Conservation (phyloP, 2,329 filamentous ascomycete genomes). For the Myrmaecium sp. region DNA sequence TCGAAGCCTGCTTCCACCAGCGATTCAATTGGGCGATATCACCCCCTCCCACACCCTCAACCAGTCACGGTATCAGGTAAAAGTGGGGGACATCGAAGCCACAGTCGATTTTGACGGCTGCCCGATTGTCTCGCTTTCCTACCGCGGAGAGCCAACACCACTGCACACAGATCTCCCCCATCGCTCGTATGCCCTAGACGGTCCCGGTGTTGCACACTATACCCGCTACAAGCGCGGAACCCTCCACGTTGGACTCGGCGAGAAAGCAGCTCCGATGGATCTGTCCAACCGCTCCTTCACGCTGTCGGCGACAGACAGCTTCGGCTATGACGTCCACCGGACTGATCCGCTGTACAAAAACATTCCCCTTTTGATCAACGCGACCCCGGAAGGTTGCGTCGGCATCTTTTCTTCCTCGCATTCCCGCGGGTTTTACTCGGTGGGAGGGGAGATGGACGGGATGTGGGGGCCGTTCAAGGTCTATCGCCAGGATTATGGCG, state of each 20-base stretch:
- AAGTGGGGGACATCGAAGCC: conserved; percentile 33
- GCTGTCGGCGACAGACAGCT: conserved; percentile 53
- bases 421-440: conserved; percentile 43
- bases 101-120: conserved; percentile 41
- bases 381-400: conserved; percentile 44
- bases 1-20: conserved; percentile 38
- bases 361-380: conserved; percentile 55
- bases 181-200: conserved; percentile 49
- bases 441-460: conserved; percentile 58
- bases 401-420: conserved; percentile 53
- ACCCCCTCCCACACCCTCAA: conserved; percentile 15
- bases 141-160: conserved; percentile 31
- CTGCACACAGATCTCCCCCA: conserved; percentile 46
- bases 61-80: conserved; percentile 28
- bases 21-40: conserved; percentile 16
- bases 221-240: conserved; percentile 43
- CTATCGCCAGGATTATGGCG: conserved; percentile 55
- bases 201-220: conserved; percentile 46
- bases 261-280: conserved; percentile 59
- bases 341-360: conserved; percentile 63
- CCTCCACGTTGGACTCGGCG: conserved; percentile 53
- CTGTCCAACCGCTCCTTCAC: conserved; percentile 48
- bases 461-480: conserved; percentile 63
- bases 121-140: conserved; percentile 41
- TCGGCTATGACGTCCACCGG: conserved; percentile 54